Percentiles rank a stretch among this genome's conserved stretches.
Evolutionary conservation across 164 flowering plant genomes (phyloP).

Genomic region (Berberis vulgaris): DNA sequence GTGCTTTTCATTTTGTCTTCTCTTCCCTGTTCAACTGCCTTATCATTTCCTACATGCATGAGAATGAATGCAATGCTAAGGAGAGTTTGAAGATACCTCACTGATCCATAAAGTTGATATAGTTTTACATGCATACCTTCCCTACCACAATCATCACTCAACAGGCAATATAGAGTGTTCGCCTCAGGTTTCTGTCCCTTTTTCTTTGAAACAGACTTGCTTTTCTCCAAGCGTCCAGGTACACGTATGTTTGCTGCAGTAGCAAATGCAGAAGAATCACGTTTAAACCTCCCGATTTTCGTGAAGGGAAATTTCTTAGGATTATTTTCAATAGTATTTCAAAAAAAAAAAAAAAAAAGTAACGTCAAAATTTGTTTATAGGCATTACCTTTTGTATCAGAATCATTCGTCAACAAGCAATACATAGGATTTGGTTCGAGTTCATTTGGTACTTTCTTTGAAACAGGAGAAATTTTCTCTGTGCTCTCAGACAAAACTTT

Average conservation of each 20-base stretch:
- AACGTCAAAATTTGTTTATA: background rate
- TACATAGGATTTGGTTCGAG: conserved; percentile 13
- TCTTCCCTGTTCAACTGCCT: conserved; percentile 11
- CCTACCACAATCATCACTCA: background rate
- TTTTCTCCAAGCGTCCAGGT: conserved; percentile 6
- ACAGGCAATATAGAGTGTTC: background rate
- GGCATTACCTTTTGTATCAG: conserved; percentile 24
- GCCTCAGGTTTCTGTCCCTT: background rate
- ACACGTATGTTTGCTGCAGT: conserved; percentile 4
- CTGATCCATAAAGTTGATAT: background rate
- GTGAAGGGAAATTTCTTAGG: no score
- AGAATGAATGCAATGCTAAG: background rate
- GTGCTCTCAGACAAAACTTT: conserved; percentile 1
- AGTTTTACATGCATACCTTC: conserved; percentile 2
- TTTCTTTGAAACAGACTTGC: background rate
- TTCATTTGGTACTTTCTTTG: conserved; percentile 14
- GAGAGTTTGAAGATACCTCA: background rate
- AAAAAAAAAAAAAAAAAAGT: no score
- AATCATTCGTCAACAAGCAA: conserved; percentile 16
- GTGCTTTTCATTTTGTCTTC: conserved; percentile 15
- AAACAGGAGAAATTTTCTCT: conserved; percentile 16
- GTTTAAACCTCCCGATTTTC: no score
- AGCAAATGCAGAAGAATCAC: background rate
- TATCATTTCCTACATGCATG: conserved; percentile 25
- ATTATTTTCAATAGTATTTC: no score